Evolutionary conservation across 2,329 filamentous ascomycete genomes (phyloP).

Genomic region (Trichoderma semiorbis): DNA sequence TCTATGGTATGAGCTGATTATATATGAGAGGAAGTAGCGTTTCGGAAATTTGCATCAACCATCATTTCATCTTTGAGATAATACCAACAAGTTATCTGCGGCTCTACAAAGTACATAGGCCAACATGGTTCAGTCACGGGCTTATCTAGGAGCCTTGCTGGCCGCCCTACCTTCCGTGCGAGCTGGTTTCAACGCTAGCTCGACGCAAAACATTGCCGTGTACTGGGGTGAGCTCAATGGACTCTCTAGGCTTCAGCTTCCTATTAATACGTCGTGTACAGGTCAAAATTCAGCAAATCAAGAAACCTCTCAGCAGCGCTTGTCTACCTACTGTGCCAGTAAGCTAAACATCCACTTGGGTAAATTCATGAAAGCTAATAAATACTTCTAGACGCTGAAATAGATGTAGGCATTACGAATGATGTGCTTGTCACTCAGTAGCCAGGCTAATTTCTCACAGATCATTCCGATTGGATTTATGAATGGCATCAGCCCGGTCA

Average conservation of each 20-base stretch:
- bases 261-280: not conserved
- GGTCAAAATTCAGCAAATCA: not conserved
- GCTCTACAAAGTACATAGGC: not conserved
- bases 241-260: not conserved
- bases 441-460: not conserved
- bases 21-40: not conserved
- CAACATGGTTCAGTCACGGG: slow-evolving; percentile 12
- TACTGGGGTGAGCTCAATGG: slow-evolving; percentile 56
- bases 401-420: not conserved
- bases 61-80: not conserved
- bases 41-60: not conserved
- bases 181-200: slow-evolving; percentile 45
- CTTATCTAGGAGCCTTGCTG: slow-evolving; percentile 23
- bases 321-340: not conserved
- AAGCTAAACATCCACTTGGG: not conserved
- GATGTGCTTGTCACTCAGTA: not conserved
- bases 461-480: slow-evolving; percentile 64
- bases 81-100: not conserved
- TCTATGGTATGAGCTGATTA: not conserved
- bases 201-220: slow-evolving; percentile 54
- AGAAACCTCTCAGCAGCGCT: not conserved
- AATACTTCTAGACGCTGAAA: not conserved
- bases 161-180: slow-evolving; percentile 30
- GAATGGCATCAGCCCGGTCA: slow-evolving; percentile 50
- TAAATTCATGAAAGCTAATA: not conserved